Conservation (phyloP, 306 rosid species). For the Rosa rugosa region DNA sequence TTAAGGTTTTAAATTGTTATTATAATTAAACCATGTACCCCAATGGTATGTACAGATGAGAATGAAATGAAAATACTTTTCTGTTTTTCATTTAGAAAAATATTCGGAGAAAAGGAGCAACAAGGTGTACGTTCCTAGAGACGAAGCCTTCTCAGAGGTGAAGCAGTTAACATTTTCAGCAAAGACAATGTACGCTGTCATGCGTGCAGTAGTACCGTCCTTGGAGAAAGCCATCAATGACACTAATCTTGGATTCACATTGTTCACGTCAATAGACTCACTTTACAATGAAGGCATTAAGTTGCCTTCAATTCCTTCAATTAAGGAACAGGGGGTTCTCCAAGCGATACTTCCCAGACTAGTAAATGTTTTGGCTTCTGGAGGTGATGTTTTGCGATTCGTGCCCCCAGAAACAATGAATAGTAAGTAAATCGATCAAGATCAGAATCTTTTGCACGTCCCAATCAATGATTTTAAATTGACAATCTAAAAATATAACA, state of each 20-base stretch:
- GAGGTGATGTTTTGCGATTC: slow-evolving; percentile 47
- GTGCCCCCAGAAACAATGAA: slow-evolving; percentile 52
- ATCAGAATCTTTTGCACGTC: background rate
- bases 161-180: slow-evolving; percentile 46
- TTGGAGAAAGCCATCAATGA: slow-evolving; percentile 27
- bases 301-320: slow-evolving; percentile 51
- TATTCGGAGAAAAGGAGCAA: slow-evolving; percentile 42
- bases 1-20: background rate
- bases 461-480: background rate
- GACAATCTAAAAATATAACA: background rate
- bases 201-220: slow-evolving; percentile 50
- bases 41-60: background rate
- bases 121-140: slow-evolving; percentile 60
- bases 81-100: background rate
- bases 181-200: slow-evolving; percentile 34
- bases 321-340: slow-evolving; percentile 18
- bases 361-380: slow-evolving; percentile 28
- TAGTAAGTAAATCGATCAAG: slow-evolving; percentile 32
- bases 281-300: slow-evolving; percentile 54
- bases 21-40: no score
- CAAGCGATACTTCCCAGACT: slow-evolving; percentile 41
- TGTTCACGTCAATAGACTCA: slow-evolving; percentile 54
- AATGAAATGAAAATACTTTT: background rate
- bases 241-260: slow-evolving; percentile 36
- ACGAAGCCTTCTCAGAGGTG: slow-evolving; percentile 57